Evolutionary conservation across 108 stramenopile species (phyloP).

Genomic region (Skeletonema tropicum): DNA sequence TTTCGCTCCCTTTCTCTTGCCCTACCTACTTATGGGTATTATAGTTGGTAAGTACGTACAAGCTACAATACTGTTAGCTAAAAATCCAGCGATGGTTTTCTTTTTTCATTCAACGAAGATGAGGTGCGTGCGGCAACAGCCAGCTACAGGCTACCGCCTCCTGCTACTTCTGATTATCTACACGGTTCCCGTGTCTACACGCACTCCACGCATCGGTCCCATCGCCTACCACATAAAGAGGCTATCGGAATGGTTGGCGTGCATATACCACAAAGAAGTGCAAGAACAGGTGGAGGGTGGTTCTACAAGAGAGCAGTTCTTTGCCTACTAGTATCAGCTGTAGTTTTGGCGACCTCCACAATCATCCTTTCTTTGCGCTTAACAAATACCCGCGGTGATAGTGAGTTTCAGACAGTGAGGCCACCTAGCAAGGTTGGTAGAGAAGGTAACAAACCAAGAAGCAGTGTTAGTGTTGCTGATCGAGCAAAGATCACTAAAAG

Average conservation of each 20-base stretch:
- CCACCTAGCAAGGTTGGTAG: not conserved
- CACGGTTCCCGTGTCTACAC: too few relatives aligned
- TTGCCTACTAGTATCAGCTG: not conserved
- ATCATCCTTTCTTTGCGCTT: slow-evolving; percentile 4
- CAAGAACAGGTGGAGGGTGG: not conserved
- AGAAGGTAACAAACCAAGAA: not conserved
- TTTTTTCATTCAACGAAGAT: too few relatives aligned
- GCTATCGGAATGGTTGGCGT: not conserved
- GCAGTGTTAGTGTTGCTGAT: not conserved
- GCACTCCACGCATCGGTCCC: too few relatives aligned
- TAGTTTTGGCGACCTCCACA: not conserved
- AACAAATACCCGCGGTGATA: not conserved
- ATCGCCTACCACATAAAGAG: too few relatives aligned
- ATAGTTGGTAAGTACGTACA: too few relatives aligned
- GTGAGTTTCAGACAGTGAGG: not conserved
- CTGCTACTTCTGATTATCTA: too few relatives aligned
- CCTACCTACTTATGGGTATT: too few relatives aligned
- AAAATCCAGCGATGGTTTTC: too few relatives aligned
- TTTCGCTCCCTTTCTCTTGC: too few relatives aligned
- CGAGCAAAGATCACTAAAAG: not conserved
- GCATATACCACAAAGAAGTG: not conserved
- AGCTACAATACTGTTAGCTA: too few relatives aligned
- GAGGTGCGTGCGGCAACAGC: too few relatives aligned
- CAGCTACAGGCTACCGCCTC: too few relatives aligned
- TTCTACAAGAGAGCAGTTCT: not conserved